Percentiles rank a stretch among this genome's conserved stretches.
These are phyloP conservation scores for Diaporthe nobilis DNA, from an alignment of 2,329 filamentous ascomycete species.

Conservation along the genomic window DNA sequence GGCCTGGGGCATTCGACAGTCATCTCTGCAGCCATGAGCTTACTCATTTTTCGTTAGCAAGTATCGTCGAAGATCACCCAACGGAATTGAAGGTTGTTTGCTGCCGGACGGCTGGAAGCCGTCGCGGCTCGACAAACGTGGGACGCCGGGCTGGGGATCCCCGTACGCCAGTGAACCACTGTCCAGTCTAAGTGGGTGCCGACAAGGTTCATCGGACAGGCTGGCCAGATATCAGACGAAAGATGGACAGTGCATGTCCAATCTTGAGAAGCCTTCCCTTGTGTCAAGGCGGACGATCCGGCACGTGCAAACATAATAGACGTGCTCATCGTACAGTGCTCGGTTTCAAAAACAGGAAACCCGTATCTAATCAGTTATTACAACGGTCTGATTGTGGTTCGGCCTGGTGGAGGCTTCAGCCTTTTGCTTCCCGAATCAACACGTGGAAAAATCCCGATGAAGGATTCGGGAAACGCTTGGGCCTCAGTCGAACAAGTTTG, in stretches of 20 bases:
- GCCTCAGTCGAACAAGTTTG: neutral
- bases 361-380: neutral
- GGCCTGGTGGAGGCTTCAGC: slow-evolving; percentile 17
- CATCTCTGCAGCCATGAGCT: neutral
- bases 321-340: slow-evolving; percentile 1
- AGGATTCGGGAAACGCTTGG: slow-evolving; percentile 18
- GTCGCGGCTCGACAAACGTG: slow-evolving; percentile 22
- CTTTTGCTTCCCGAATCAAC: slow-evolving; percentile 10
- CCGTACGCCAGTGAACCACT: slow-evolving; percentile 21
- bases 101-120: slow-evolving; percentile 27
- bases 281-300: slow-evolving; percentile 22
- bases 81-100: slow-evolving; percentile 43
- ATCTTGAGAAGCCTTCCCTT: neutral
- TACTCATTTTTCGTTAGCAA: neutral
- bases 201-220: slow-evolving; percentile 30
- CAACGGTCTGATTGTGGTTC: slow-evolving; percentile 13
- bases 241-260: neutral
- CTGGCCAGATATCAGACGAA: slow-evolving; percentile 36
- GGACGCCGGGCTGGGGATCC: slow-evolving; percentile 26
- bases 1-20: neutral
- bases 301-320: neutral
- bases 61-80: slow-evolving; percentile 38
- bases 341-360: neutral
- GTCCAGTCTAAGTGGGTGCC: slow-evolving; percentile 18
- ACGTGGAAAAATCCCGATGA: slow-evolving; percentile 25